A percentile compares a stretch with the other conserved stretches of the same genome.
Evolutionary conservation across 106 monocot species (phyloP).

Genomic region (Phalaenopsis aphrodite): DNA sequence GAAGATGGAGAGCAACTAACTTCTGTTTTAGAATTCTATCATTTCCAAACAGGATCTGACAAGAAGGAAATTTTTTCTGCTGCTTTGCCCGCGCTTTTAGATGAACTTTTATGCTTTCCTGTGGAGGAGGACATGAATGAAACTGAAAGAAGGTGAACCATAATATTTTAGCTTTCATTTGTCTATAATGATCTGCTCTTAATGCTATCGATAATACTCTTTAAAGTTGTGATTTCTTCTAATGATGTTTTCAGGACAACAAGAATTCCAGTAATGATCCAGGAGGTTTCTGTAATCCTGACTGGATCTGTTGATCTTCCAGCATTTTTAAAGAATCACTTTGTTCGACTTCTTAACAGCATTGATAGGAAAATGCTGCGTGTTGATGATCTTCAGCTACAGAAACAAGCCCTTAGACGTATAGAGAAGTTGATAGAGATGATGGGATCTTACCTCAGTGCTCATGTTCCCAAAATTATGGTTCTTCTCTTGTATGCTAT

Average conservation of each 20-base stretch:
- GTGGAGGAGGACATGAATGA: slow-evolving; percentile 45
- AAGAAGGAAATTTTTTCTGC: slow-evolving; percentile 90
- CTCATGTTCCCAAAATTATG: slow-evolving; percentile 94
- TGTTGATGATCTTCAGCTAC: slow-evolving; percentile 51
- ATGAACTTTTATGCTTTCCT: slow-evolving; percentile 84
- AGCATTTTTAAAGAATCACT: slow-evolving; percentile 79
- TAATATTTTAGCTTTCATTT: slow-evolving; percentile 1
- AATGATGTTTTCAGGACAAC: slow-evolving; percentile 41
- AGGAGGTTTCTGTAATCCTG: slow-evolving; percentile 71
- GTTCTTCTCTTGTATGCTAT: slow-evolving; percentile 84
- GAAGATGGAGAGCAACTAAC: slow-evolving; percentile 55
- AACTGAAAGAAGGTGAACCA: slow-evolving; percentile 50
- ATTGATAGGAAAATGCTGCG: slow-evolving; percentile 96
- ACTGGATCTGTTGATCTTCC: slow-evolving; percentile 76
- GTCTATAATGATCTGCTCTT: neutral
- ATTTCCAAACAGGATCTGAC: slow-evolving; percentile 71
- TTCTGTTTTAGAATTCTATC: slow-evolving; percentile 83
- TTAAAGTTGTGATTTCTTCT: neutral
- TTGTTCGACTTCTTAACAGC: slow-evolving; percentile 96
- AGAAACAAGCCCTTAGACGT: slow-evolving; percentile 71
- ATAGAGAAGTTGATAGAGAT: slow-evolving; percentile 87
- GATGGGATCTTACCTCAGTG: slow-evolving; percentile 86
- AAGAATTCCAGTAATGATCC: slow-evolving; percentile 62
- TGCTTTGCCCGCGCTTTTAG: slow-evolving; percentile 82
- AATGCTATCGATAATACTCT: neutral